These are phyloP conservation scores for Tetrahymena malaccensis DNA, from an alignment of 73 alveolate species.

Conservation along the genomic window DNA sequence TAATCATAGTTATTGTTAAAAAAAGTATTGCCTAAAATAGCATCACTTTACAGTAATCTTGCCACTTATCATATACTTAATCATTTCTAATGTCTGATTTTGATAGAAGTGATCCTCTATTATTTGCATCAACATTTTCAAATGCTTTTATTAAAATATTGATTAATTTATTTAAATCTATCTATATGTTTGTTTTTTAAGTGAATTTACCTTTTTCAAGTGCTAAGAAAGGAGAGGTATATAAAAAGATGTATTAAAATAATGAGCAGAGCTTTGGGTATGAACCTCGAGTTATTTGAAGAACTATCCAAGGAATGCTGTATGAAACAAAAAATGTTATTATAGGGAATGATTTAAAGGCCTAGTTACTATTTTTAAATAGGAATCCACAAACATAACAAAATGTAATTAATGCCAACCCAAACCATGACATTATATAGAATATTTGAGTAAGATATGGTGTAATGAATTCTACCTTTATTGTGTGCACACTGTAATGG, in stretches of 20 bases:
- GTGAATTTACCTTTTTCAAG: neutral
- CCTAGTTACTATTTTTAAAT: slow-evolving; percentile 6
- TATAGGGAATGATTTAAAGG: slow-evolving; percentile 27
- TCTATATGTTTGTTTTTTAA: neutral
- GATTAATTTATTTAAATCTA: neutral
- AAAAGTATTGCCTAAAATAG: neutral
- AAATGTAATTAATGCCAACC: slow-evolving; percentile 6
- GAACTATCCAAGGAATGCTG: slow-evolving; percentile 19
- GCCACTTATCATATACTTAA: neutral
- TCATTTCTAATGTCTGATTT: neutral
- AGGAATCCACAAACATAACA: slow-evolving; percentile 26
- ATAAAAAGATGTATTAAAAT: neutral
- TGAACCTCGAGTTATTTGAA: neutral
- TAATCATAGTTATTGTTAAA: neutral
- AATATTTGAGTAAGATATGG: slow-evolving; percentile 1
- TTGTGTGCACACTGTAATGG: neutral
- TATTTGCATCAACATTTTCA: neutral
- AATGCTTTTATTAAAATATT: neutral
- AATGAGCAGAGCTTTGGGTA: neutral
- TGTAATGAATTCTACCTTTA: slow-evolving; percentile 2
- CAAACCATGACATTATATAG: slow-evolving; percentile 4
- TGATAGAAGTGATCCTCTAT: neutral
- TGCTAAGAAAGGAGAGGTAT: neutral
- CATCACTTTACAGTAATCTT: neutral
- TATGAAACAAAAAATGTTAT: slow-evolving; percentile 12